Base-by-base conservation (phyloP, 306 rosid genomes). In the Spatholobus suberectus region DNA sequence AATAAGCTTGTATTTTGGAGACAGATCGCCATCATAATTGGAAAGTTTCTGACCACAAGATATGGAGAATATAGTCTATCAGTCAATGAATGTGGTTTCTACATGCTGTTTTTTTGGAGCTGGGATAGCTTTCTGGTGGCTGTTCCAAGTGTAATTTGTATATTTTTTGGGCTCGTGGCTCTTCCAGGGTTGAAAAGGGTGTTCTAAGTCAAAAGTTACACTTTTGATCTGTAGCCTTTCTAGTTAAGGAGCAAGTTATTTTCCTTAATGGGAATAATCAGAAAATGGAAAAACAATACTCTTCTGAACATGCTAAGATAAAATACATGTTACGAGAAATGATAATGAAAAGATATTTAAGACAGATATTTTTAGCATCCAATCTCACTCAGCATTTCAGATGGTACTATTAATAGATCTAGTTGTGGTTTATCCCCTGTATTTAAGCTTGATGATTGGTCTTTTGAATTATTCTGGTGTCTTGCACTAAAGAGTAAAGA, bases 291-390 rank as follows among this genome's bases (percentile, higher is more conserved):
- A 62, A 61, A 20, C 6, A 29, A 27, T 77, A 29, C 61, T 63
- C 35, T 77, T 63, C 35, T 77, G 47, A 59, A 61, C 62, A 52
- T 77, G 61, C 62, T 20, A 29, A 26, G 57, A 76, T 59, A 43
- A 38, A 75, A 23, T 58, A 40, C 57, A 37, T 21, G 4, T 20
- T 58, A 40, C 9, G n/a, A 44, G 18, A 21, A 27, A 23, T 21
- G 9, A 29, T 63, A 44, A n/a, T 29, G 51, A 12, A 12, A 34
- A 11, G 10, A 79, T 23, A 66, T 29, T 46, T 27, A 57, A 69
- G 46, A 69, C 70, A 73, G 32, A 40, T n/a, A 5, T 27, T 57
- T 41, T 27, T 52, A 68, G 59, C 61, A 80, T 70, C 24, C 9
- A 20, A 32, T 12, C 59, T 40, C 61, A 47, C 69, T 29, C 73